Percentiles rank a stretch among this genome's conserved stretches.
These are phyloP conservation scores for Carpinus viminea DNA, from an alignment of 306 rosid species.

Conservation along the genomic window DNA sequence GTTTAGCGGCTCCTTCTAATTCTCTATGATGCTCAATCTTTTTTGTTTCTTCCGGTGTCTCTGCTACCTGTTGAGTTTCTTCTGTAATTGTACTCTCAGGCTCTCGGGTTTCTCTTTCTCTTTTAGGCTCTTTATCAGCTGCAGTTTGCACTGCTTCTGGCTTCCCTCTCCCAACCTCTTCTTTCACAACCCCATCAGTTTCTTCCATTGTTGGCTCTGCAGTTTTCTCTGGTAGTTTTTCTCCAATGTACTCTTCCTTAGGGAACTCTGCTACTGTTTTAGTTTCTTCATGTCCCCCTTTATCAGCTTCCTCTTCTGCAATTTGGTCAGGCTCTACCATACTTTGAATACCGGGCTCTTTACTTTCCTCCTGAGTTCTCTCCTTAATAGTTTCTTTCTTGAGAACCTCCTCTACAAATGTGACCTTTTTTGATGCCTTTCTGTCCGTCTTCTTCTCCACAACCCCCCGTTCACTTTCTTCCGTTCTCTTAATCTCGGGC, in stretches of 20 bases:
- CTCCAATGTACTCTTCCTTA: too few species aligned
- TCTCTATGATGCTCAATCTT: constrained; percentile 5
- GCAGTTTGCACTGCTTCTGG: not conserved
- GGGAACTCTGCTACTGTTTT: not conserved
- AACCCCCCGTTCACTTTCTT: not conserved
- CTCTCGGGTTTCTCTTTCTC: not conserved
- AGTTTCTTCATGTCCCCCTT: not conserved
- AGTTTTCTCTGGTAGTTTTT: not conserved
- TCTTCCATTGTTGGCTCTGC: not conserved
- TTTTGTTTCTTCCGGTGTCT: not conserved
- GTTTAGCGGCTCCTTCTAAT: not conserved
- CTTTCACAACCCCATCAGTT: not conserved
- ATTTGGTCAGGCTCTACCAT: not conserved
- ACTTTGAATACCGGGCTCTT: not conserved
- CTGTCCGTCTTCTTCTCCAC: not conserved
- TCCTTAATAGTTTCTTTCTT: not conserved
- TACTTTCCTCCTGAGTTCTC: not conserved
- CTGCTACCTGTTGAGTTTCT: not conserved
- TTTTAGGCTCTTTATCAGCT: not conserved
- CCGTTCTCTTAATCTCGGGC: not conserved
- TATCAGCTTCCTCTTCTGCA: not conserved
- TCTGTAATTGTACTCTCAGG: not conserved
- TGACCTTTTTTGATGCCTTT: not conserved
- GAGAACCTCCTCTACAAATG: not conserved
- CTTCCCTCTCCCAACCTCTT: not conserved